Evolutionary conservation across 2,329 filamentous ascomycete genomes (phyloP).

Genomic region (Fusarium sp.): DNA sequence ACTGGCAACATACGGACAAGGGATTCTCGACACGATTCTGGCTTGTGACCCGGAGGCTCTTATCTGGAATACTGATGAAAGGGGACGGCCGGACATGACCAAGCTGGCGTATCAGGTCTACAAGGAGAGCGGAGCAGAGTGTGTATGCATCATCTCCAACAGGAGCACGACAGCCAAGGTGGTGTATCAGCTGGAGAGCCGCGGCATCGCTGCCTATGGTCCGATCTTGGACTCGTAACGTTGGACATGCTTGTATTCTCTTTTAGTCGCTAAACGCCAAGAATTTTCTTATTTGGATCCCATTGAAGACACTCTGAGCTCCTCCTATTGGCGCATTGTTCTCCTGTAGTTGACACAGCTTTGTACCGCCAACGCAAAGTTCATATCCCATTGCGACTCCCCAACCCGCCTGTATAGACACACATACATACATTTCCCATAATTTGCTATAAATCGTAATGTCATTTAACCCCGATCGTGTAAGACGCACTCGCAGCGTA

Average conservation of each 20-base stretch:
- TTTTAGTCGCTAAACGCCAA: neutral
- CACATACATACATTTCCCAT: neutral
- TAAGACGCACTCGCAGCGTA: rapidly evolving
- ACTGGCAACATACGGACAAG: slow-evolving; percentile 25
- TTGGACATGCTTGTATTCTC: neutral
- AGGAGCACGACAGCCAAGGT: slow-evolving; percentile 69
- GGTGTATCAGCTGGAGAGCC: slow-evolving; percentile 71
- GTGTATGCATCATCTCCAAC: slow-evolving; percentile 76
- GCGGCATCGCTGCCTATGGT: slow-evolving; percentile 73
- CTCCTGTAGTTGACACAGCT: neutral
- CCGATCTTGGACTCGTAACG: slow-evolving; percentile 70
- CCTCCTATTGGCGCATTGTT: neutral
- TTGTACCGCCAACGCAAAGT: neutral
- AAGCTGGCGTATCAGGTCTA: slow-evolving; percentile 58
- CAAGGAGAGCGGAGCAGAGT: slow-evolving; percentile 67
- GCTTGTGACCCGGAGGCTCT: slow-evolving; percentile 29
- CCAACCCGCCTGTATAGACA: too few relatives aligned
- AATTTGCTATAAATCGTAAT: neutral
- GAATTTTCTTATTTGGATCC: neutral
- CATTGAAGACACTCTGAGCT: neutral
- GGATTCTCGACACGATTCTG: slow-evolving; percentile 21
- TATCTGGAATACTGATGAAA: slow-evolving; percentile 66
- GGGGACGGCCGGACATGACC: slow-evolving; percentile 64
- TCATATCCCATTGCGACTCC: neutral
- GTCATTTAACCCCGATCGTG: neutral